phyloP scores from a whole-genome alignment of 192 early-diverging fungal species.

The Coemansia umbellata region DNA sequence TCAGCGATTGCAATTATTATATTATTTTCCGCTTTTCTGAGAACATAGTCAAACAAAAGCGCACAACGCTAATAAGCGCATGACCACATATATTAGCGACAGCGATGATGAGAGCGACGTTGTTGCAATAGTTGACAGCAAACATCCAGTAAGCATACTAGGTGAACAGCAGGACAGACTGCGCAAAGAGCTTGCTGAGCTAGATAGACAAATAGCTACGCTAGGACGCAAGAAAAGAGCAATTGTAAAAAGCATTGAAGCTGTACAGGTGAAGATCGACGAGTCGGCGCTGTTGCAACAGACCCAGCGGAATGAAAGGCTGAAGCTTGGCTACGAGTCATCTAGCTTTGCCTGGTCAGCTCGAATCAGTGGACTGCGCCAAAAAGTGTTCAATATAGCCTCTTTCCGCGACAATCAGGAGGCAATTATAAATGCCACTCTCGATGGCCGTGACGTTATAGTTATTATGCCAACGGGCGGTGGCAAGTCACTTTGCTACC shows the following conservation, averaged over 20 bases:
- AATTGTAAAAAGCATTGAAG: constrained; percentile 10
- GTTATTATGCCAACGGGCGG: constrained; percentile 53
- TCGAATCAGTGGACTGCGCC: constrained; percentile 31
- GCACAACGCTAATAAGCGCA: too few species aligned
- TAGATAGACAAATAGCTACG: constrained; percentile 21
- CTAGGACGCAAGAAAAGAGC: constrained; percentile 17
- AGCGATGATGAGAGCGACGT: constrained; percentile 7
- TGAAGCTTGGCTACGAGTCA: constrained; percentile 32
- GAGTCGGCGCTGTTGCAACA: constrained; percentile 8
- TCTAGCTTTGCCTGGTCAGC: constrained; percentile 54
- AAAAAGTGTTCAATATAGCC: constrained; percentile 47
- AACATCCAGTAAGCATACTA: background rate
- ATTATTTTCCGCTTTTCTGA: too few species aligned
- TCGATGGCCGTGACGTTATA: constrained; percentile 50
- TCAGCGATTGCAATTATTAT: too few species aligned
- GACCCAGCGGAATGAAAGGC: constrained; percentile 16
- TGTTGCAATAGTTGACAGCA: background rate
- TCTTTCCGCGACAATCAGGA: constrained; percentile 48
- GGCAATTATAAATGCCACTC: constrained; percentile 53
- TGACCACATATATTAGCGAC: constrained; percentile 6
- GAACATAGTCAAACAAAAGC: too few species aligned
- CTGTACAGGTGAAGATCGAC: constrained; percentile 20
- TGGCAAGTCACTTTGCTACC: constrained; percentile 56
- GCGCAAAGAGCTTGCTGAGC: constrained; percentile 13
- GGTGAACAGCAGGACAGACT: constrained; percentile 6